A percentile compares a stretch with the other conserved stretches of the same genome.
Evolutionary conservation across 768 basidiomycete species (phyloP).

Genomic region (Tylopilus plumbeoviolaceoides): DNA sequence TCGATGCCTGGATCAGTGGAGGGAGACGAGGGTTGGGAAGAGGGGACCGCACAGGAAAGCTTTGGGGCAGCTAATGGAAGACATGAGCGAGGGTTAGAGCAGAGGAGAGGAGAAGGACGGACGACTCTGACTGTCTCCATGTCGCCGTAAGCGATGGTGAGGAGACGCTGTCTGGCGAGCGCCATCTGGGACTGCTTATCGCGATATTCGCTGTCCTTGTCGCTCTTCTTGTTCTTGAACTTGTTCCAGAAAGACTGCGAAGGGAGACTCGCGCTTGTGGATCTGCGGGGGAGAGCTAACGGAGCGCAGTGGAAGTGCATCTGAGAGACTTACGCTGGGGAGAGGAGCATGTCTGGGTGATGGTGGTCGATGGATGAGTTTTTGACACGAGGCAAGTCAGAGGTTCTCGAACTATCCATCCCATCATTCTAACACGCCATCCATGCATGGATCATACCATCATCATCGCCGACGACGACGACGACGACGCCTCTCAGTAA

Average conservation of each 20-base stretch:
- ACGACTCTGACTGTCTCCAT: conserved; percentile 83
- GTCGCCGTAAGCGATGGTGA: conserved; percentile 79
- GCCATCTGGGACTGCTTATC: conserved; percentile 58
- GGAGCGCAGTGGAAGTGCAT: conserved; percentile 19
- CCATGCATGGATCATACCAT: background rate
- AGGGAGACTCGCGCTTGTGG: conserved; percentile 58
- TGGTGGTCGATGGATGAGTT: too few species aligned
- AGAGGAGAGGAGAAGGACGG: conserved; percentile 12
- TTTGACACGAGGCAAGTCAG: conserved; percentile 50
- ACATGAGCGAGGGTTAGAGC: conserved; percentile 1
- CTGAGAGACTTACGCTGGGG: conserved; percentile 61
- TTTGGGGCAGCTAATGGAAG: conserved; percentile 56
- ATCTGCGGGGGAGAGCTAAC: conserved; percentile 46
- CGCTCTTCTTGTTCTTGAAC: conserved; percentile 59
- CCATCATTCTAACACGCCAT: background rate
- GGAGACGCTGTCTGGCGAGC: conserved; percentile 66
- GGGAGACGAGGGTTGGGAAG: background rate
- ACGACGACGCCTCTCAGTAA: background rate
- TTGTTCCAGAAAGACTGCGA: conserved; percentile 54
- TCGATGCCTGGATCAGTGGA: conserved; percentile 4
- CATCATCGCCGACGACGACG: conserved; percentile 6
- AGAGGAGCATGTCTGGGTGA: conserved; percentile 59
- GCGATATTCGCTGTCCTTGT: conserved; percentile 61
- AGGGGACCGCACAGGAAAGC: conserved; percentile 49
- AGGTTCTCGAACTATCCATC: conserved; percentile 5